A percentile compares a stretch with the other conserved stretches of the same genome.
Conservation (phyloP, 306 rosid species). For the Vigna trinervia region DNA sequence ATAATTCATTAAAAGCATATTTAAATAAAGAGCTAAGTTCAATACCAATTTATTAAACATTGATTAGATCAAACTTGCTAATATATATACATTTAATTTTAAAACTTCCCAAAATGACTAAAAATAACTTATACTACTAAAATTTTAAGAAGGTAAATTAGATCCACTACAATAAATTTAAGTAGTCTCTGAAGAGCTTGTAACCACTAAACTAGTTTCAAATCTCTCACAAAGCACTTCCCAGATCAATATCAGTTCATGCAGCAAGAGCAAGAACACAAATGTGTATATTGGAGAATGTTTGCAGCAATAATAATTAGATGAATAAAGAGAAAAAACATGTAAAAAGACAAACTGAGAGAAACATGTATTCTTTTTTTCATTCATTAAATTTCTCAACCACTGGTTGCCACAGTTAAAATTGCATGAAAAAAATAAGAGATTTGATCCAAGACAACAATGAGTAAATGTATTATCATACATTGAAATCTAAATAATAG, state of each 20-base stretch:
- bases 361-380: not conserved
- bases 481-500: not conserved
- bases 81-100: too few species aligned
- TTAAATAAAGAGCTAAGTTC: too few species aligned
- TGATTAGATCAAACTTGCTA: not conserved
- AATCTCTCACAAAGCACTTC: too few species aligned
- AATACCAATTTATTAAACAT: too few species aligned
- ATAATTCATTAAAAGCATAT: too few species aligned
- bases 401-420: not conserved
- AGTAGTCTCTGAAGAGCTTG: not conserved
- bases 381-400: not conserved
- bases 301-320: not conserved
- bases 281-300: not conserved
- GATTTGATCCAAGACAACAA: not conserved
- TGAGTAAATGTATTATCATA: not conserved
- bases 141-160: not conserved
- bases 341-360: not conserved
- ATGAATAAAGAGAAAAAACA: not conserved
- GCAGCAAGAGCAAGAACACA: not conserved
- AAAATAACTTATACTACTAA: too few species aligned
- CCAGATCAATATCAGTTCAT: not conserved
- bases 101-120: too few species aligned
- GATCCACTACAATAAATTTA: not conserved
- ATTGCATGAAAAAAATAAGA: not conserved
- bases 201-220: not conserved